Conservation (phyloP, 345 rosid genomes). For the Syzygium oleosum region DNA sequence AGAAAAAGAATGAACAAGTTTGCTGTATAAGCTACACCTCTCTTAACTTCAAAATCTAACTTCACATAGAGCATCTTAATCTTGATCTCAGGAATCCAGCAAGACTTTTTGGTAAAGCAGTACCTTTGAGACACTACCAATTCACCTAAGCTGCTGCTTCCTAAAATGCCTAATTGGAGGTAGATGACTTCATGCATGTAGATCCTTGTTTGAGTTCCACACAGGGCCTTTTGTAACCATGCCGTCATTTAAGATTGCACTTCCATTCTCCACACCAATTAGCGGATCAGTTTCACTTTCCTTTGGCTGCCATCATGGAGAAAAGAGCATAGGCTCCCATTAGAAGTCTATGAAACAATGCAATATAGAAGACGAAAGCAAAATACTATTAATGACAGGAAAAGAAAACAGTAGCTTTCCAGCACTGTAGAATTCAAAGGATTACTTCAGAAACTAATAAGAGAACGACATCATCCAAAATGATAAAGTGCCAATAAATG, state of each 20-base stretch:
- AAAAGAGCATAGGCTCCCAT: neutral
- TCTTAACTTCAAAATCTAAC: neutral
- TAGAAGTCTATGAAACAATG: neutral
- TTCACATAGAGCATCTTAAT: neutral
- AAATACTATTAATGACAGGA: neutral
- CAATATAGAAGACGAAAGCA: neutral
- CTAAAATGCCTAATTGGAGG: conserved; percentile 5
- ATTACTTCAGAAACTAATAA: neutral
- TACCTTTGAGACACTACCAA: neutral
- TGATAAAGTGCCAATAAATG: neutral
- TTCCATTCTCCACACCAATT: conserved; percentile 60
- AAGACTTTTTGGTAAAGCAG: neutral
- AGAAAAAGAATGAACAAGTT: neutral
- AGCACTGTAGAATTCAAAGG: neutral
- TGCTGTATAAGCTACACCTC: conserved; percentile 1
- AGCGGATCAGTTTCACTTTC: conserved; percentile 86
- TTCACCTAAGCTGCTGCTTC: neutral
- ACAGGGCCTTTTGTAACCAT: conserved; percentile 45
- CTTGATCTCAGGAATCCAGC: neutral
- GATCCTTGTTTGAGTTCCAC: conserved; percentile 90
- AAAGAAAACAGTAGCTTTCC: neutral
- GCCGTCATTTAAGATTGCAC: conserved; percentile 54
- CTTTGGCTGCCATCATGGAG: conserved; percentile 34
- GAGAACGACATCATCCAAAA: neutral
- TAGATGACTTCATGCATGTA: conserved; percentile 53